A percentile compares a stretch with the other conserved stretches of the same genome.
These are phyloP conservation scores for Boletus insuetus DNA, from an alignment of 768 basidiomycete genomes.

Conservation along the genomic window DNA sequence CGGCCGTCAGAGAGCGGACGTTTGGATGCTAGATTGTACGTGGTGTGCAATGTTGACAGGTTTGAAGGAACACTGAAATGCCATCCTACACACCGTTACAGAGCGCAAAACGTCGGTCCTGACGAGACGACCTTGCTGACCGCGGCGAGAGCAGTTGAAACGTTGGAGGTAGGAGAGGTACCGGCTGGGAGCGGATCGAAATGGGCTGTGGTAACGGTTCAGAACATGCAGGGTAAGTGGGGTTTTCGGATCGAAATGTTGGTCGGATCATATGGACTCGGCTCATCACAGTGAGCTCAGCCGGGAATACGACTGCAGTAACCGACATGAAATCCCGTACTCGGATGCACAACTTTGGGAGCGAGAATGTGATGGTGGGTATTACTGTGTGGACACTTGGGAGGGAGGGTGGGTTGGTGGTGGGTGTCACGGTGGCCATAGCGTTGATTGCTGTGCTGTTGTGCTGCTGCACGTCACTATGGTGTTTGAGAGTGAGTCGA, in stretches of 20 bases:
- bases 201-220: constrained; percentile 6
- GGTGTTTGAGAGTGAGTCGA: constrained; percentile 63
- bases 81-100: not conserved
- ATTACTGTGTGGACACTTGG: constrained; percentile 1
- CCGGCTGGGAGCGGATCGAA: not conserved
- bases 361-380: constrained; percentile 2
- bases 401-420: constrained; percentile 46
- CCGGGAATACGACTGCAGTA: not conserved
- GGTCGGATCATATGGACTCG: constrained; percentile 4
- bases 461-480: constrained; percentile 64
- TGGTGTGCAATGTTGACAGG: constrained; percentile 1
- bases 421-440: constrained; percentile 63
- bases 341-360: not conserved
- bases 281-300: constrained; percentile 6
- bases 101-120: constrained; percentile 5
- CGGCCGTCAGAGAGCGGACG: constrained; percentile 4
- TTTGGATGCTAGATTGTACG: constrained; percentile 4
- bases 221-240: constrained; percentile 11
- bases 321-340: not conserved
- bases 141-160: not conserved
- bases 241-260: not conserved
- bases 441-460: constrained; percentile 61
- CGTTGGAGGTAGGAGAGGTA: not conserved
- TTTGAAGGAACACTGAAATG: not conserved
- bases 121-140: not conserved